Evolutionary conservation across 805 yeast genomes (phyloP), one percentile per base, ranked within the genome.

Genomic region (Pichia rugopelliculosa): DNA sequence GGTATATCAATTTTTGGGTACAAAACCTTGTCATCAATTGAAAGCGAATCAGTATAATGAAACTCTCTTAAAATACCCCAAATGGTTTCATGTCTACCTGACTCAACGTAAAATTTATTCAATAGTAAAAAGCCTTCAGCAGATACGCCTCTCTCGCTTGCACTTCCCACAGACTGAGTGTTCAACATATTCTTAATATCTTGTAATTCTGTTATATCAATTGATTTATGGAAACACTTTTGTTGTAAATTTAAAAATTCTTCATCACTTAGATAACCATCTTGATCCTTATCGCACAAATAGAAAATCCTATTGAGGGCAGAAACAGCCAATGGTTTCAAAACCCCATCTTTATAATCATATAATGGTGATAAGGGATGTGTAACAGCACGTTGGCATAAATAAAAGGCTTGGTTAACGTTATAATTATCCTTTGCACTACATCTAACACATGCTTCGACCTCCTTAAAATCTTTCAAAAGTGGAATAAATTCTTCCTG

Each of bases 41-140:
- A 87, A 6, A 93, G 69, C 0, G 97, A 89, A 59, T 93, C 93
- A 0, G 98, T 91, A 59, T 93, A 93, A 59, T 87, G 86, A 63
- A 87, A 93, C 0, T 89, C 76, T 45, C 99, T 66, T 23, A 93
- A 62, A 20, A 93, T 87, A 0, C 96, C 96, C 99, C 99, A 93
- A 0, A 88, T 84, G 0, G 98, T 93, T 61, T 93, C 99, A 62
- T 93, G 98, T 27, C 98, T 71, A 0, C 99, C 99, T 34, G 79
- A 78, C 55, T 88, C 95, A 1, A 95, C 95, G 62, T 85, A 93
- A 23, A 87, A 66, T 59, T 83, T 85, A 64, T 87, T 89, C 45
- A 93, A 68, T 0, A 79, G 68, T 3, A 93, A 66, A 58, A 93
- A 93, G 0, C 95, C 98, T 41, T 76, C 79, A 44, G 73, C 76